These are phyloP conservation scores for Arthromyces matolae DNA, from an alignment of 768 basidiomycete genomes.

Conservation along the genomic window DNA sequence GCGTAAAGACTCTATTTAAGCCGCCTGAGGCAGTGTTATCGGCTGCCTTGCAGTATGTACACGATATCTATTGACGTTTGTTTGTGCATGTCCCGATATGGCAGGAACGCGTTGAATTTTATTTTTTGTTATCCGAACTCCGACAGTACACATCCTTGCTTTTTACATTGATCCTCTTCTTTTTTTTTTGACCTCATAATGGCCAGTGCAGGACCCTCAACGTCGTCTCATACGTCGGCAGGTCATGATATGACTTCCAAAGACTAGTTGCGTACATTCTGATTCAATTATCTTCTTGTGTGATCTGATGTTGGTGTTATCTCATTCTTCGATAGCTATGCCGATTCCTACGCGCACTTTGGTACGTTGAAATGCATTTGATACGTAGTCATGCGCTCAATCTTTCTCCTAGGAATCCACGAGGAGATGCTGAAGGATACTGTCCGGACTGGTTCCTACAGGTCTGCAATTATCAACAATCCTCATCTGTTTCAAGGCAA, in stretches of 20 bases:
- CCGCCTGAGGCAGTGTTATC: constrained; percentile 7
- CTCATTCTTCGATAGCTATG: constrained; percentile 61
- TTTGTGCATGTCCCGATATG: constrained; percentile 3
- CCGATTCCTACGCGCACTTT: constrained; percentile 94
- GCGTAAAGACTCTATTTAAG: too few species aligned
- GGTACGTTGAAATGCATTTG: constrained; percentile 43
- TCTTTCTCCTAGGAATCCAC: constrained; percentile 72
- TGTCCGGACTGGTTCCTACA: constrained; percentile 94
- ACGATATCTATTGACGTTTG: neutral
- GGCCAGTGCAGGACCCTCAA: constrained; percentile 27
- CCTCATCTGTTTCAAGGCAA: constrained; percentile 94
- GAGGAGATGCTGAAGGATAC: constrained; percentile 99
- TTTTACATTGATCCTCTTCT: constrained; percentile 18
- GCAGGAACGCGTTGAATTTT: constrained; percentile 11
- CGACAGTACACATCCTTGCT: constrained; percentile 12
- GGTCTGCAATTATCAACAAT: constrained; percentile 92
- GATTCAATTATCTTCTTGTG: constrained; percentile 23
- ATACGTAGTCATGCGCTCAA: too few species aligned
- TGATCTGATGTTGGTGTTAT: constrained; percentile 36
- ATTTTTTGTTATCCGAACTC: constrained; percentile 17
- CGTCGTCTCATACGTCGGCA: constrained; percentile 20
- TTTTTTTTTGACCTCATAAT: constrained; percentile 15
- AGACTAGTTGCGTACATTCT: constrained; percentile 72
- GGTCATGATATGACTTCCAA: constrained; percentile 71
- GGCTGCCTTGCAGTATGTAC: neutral